Percentiles rank a stretch among this genome's conserved stretches.
These are phyloP conservation scores for Pichia cephalocereana DNA, from an alignment of 805 yeast species.

Conservation along the genomic window DNA sequence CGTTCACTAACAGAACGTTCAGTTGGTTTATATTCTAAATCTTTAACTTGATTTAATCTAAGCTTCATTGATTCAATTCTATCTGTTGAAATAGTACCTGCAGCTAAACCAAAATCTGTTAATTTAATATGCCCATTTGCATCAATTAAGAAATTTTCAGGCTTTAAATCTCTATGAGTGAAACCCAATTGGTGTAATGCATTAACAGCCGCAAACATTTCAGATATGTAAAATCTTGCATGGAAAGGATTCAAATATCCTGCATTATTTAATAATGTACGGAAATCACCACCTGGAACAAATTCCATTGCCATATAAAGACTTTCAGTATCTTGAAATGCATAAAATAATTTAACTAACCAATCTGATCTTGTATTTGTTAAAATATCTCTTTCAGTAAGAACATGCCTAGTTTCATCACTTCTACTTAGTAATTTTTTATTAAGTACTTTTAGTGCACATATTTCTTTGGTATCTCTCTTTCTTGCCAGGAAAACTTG, in stretches of 20 bases:
- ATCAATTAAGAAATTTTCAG: conserved; percentile 87
- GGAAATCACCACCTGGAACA: conserved; percentile 99
- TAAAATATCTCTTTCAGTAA: conserved; percentile 92
- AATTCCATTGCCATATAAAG: conserved; percentile 97
- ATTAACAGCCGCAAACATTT: conserved; percentile 93
- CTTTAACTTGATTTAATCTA: conserved; percentile 56
- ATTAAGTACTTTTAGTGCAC: conserved; percentile 88
- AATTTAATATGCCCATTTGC: conserved; percentile 85
- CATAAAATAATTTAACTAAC: conserved; percentile 88
- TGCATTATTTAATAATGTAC: conserved; percentile 88
- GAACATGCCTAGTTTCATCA: conserved; percentile 91
- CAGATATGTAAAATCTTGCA: conserved; percentile 89
- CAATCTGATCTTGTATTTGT: conserved; percentile 95
- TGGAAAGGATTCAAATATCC: conserved; percentile 91
- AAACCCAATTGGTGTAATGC: conserved; percentile 91
- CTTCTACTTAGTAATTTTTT: conserved; percentile 77
- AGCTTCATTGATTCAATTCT: conserved; percentile 88
- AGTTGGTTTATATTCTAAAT: conserved; percentile 55
- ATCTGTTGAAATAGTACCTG: conserved; percentile 89
- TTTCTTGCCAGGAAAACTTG: conserved; percentile 95
- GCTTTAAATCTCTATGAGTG: conserved; percentile 95
- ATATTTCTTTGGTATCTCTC: conserved; percentile 87
- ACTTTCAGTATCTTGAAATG: conserved; percentile 87
- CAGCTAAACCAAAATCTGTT: conserved; percentile 95
- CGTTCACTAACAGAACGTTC: conserved; percentile 79